Evolutionary conservation across 2,329 filamentous ascomycete genomes (phyloP), one percentile per base, ranked within the genome.

Genomic region (Sporothrix pseudoabietina): DNA sequence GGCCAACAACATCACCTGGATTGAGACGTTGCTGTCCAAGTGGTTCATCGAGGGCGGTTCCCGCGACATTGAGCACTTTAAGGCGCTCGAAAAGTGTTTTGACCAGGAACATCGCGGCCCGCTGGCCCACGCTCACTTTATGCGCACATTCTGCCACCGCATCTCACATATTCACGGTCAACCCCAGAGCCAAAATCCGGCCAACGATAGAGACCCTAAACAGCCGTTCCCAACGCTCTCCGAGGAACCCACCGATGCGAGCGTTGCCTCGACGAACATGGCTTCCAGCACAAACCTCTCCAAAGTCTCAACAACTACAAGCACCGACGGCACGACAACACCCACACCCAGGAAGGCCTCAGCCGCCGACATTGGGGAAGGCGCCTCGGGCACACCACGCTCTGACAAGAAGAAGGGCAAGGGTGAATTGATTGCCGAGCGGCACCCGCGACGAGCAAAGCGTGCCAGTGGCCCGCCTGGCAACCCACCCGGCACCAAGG

Each of bases 51-150:
- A 91, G 78, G 86, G 88, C 52, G 88, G 88, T 0, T 85, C 86
- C 19, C 84, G 84, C n/a, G 89, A 91, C 77, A 85, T 90, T 1
- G 87, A 90, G 77, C 86, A 87, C 1, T 90, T 90, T 80, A 90
- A 90, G 77, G 87, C 87, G 0, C 78, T 91, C 2, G 88, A 89
- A 76, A 85, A 86, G 74, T 88, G 86, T 3, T 89, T 90, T 75
- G 86, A 85, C 59, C 88, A 90, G 75, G 87, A 90, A 74, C 88
- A 90, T 78, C 84, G 87, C 0, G 89, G 88, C 0, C 84, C 85
- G 39, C 83, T 86, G 57, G 82, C 85, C 0, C 89, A 91, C 77
- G 88, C 87, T 0, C 85, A 88, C 63, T 90, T 89, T 75, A 90
- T 91, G 88, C 82, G 89, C 54, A 86, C 88, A 0, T 82, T 87